Evolutionary conservation across 306 rosid species (phyloP), one percentile per base, ranked within the genome.

Genomic region (Vachellia pachyceras): DNA sequence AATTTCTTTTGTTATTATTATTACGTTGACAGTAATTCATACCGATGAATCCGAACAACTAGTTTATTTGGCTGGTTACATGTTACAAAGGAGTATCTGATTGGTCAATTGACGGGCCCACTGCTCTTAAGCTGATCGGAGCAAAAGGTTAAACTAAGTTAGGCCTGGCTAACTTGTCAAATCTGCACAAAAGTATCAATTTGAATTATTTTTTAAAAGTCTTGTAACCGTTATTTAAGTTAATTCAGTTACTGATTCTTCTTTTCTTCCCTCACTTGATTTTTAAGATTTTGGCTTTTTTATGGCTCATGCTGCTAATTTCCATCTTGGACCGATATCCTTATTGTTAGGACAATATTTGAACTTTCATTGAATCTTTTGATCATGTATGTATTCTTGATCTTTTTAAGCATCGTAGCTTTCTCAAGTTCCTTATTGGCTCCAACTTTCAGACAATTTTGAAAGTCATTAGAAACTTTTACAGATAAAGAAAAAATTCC

Each of bases 311-410:
- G 82, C 44, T 80, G 47, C 41, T 15, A 61, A 8, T 68, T 63
- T 37, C 37, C 44, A 70, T 41, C 7, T 61, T 66, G 69, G 69
- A 37, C 55, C 14, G 35, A 25, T 23, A 60, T 73, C 78, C 81
- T 23, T 73, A 12, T 73, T 45, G 50, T 73, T 78, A 78, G 55
- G 42, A 46, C 57, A 80, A 72, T 80, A 74, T 68, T 63, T 58
- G 54, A 86, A 60, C 79, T 73, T 78, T 86, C 40, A 65, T 77
- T 82, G 67, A 63, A 65, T 80, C 86, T 80, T 77, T 89, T 65
- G 82, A 85, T 83, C 75, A 65, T 84, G 82, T 69, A 42, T 74
- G 77, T 74, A 83, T 79, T 45, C 75, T 85, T 41, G 33, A 29
- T 71, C 7, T 29, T 29, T 29, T 29, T 2, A 0, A 46, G 77